Conservation (phyloP, 176 grass and related monocot species). For the Eragrostis nindensis region DNA sequence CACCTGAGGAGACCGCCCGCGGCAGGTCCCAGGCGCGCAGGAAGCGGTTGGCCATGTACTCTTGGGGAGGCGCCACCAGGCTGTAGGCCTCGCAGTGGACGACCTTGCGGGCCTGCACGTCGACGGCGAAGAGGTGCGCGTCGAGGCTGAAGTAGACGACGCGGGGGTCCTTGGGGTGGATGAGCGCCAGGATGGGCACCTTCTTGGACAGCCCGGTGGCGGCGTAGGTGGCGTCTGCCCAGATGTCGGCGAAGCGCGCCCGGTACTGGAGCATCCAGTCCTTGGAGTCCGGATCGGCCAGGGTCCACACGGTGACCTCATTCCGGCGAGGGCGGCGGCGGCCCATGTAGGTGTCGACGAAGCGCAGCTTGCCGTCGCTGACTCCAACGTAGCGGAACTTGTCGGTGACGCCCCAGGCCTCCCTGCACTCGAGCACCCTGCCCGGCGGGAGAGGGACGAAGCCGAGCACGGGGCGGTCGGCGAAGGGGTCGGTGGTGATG, state of each 20-base stretch:
- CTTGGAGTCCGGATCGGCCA: no score
- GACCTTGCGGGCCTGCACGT: not conserved
- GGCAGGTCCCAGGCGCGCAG: constrained; percentile 1
- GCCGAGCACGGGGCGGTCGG: no score
- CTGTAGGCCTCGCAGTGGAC: not conserved
- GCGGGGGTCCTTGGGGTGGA: not conserved
- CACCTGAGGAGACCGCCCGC: not conserved
- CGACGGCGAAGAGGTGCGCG: not conserved
- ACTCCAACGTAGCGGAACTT: no score
- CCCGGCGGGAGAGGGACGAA: no score
- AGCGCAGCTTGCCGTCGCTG: not conserved
- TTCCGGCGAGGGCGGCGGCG: no score
- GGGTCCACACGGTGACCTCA: no score
- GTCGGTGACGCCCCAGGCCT: not conserved
- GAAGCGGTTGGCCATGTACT: not conserved
- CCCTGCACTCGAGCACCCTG: not conserved
- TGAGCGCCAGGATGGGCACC: constrained; percentile 15
- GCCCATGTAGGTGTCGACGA: not conserved
- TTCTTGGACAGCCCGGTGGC: constrained; percentile 1
- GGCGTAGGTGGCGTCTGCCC: not conserved
- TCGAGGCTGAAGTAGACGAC: constrained; percentile 25
- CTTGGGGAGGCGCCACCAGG: not conserved
- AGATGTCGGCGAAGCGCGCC: not conserved
- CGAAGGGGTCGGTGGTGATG: no score
- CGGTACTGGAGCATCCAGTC: not conserved